Percentiles rank a stretch among this genome's conserved stretches.
These are phyloP conservation scores for Chamaecrista fasciculata DNA, from an alignment of 306 rosid species.

Conservation along the genomic window DNA sequence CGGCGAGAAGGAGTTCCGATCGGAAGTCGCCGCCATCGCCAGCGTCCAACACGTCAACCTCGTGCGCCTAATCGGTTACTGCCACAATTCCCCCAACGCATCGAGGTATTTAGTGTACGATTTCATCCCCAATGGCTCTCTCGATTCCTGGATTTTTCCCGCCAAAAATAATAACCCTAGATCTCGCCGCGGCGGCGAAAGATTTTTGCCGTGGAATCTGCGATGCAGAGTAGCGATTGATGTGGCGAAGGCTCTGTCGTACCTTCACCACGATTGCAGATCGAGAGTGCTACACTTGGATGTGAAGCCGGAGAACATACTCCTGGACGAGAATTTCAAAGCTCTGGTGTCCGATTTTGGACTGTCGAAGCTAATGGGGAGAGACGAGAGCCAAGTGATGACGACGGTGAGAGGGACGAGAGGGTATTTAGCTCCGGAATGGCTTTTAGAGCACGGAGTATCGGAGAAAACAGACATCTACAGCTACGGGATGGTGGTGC, in stretches of 20 bases:
- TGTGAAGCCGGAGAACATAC: conserved; percentile 91
- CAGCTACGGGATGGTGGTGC: conserved; percentile 89
- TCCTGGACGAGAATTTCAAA: conserved; percentile 60
- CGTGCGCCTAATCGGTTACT: conserved; percentile 70
- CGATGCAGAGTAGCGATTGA: conserved; percentile 70
- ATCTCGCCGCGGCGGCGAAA: conserved; percentile 50
- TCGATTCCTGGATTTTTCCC: conserved; percentile 82
- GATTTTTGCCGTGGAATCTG: conserved; percentile 64
- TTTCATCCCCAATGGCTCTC: conserved; percentile 67
- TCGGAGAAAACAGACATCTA: conserved; percentile 80
- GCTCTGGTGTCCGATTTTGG: conserved; percentile 79
- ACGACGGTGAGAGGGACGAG: conserved; percentile 79
- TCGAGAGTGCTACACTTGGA: conserved; percentile 77
- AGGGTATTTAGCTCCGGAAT: conserved; percentile 93
- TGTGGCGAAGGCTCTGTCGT: conserved; percentile 73
- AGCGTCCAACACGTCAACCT: conserved; percentile 84
- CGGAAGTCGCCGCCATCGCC: conserved; percentile 92
- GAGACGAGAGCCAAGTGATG: conserved; percentile 62
- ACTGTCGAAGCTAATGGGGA: conserved; percentile 71
- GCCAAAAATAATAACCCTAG: not conserved
- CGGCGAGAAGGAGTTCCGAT: conserved; percentile 72
- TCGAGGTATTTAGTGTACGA: conserved; percentile 79
- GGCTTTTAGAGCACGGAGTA: conserved; percentile 78
- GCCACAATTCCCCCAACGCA: conserved; percentile 44
- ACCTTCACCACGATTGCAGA: conserved; percentile 86